Conservation (phyloP, 768 basidiomycete genomes). For the Xerocomellus intermedius region DNA sequence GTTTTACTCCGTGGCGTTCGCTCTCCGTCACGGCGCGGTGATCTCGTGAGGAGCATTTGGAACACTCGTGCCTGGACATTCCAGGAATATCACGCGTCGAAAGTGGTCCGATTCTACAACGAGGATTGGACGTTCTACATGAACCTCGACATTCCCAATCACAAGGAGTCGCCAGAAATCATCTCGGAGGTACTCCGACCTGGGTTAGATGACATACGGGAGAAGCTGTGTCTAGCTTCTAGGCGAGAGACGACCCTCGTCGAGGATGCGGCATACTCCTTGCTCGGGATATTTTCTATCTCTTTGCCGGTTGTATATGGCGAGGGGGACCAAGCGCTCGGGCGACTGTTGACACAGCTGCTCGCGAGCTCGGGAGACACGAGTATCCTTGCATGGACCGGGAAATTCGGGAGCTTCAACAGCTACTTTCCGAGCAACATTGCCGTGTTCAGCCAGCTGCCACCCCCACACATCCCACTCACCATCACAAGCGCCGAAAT, state of each 20-base stretch:
- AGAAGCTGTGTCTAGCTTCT: neutral
- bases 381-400: constrained; percentile 7
- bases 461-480: neutral
- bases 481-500: neutral
- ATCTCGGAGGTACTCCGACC: constrained; percentile 3
- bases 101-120: constrained; percentile 5
- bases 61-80: constrained; percentile 6
- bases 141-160: neutral
- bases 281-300: neutral
- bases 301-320: constrained; percentile 1
- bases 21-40: neutral
- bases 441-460: neutral
- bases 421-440: constrained; percentile 1
- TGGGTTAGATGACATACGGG: neutral
- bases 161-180: constrained; percentile 4
- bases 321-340: constrained; percentile 3
- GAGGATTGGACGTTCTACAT: neutral
- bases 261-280: neutral
- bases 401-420: constrained; percentile 2
- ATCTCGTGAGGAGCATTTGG: constrained; percentile 1
- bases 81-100: constrained; percentile 7
- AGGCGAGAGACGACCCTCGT: neutral
- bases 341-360: constrained; percentile 2
- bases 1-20: constrained; percentile 3
- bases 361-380: constrained; percentile 1